Evolutionary conservation across 2,329 filamentous ascomycete species (phyloP).

Genomic region (Stagonosporopsis cucurbitacearum): DNA sequence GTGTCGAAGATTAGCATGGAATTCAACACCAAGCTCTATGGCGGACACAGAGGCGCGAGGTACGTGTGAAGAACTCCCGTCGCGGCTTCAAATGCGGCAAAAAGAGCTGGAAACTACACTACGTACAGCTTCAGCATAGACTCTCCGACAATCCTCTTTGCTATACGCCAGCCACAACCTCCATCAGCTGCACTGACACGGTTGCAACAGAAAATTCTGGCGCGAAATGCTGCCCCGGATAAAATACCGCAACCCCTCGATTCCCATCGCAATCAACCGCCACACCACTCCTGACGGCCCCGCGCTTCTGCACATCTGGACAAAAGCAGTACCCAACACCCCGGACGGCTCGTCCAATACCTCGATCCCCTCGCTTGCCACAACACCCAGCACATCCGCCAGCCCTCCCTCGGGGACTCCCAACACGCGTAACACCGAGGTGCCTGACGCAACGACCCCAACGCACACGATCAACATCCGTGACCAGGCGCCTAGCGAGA

Average conservation of each 20-base stretch:
- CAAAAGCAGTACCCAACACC: slow-evolving; percentile 24
- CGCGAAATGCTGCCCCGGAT: slow-evolving; percentile 79
- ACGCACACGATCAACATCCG: slow-evolving; percentile 64
- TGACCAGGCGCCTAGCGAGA: slow-evolving; percentile 64
- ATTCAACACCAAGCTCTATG: slow-evolving; percentile 67
- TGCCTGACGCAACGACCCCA: slow-evolving; percentile 45
- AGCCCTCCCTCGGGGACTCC: slow-evolving; percentile 29
- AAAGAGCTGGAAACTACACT: background rate
- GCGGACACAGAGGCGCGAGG: slow-evolving; percentile 77
- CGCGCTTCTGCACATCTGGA: slow-evolving; percentile 41
- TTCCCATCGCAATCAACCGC: slow-evolving; percentile 83
- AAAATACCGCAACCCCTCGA: slow-evolving; percentile 90
- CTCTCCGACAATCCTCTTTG: background rate
- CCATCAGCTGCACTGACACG: background rate
- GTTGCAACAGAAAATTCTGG: slow-evolving; percentile 79
- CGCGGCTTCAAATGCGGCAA: background rate
- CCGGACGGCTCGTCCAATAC: slow-evolving; percentile 15
- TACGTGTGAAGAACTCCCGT: slow-evolving; percentile 50
- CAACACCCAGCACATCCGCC: slow-evolving; percentile 15
- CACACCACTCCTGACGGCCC: slow-evolving; percentile 55
- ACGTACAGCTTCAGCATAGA: background rate
- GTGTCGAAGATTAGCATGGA: slow-evolving; percentile 78
- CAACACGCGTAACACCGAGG: slow-evolving; percentile 32
- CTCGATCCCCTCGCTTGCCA: slow-evolving; percentile 24
- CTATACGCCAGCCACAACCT: background rate